These are phyloP conservation scores for Termitomyces sp. DNA, from an alignment of 768 basidiomycete genomes.

Conservation along the genomic window DNA sequence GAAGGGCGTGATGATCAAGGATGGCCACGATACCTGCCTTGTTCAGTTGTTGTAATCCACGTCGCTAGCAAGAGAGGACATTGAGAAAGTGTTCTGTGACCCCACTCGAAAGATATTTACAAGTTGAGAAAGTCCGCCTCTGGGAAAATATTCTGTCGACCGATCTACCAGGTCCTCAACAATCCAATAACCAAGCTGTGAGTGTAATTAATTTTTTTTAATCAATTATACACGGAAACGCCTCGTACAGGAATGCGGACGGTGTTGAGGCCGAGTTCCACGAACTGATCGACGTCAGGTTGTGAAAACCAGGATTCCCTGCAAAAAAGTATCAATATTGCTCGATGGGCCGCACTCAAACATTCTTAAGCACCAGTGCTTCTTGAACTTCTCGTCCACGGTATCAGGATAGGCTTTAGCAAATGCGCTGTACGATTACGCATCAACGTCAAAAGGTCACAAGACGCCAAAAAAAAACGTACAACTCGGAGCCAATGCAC, in stretches of 20 bases:
- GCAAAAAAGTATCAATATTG: background rate
- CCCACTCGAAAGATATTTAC: conserved; percentile 36
- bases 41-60: conserved; percentile 59
- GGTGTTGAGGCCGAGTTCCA: conserved; percentile 62
- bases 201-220: background rate
- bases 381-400: conserved; percentile 55
- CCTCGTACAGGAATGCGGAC: conserved; percentile 69
- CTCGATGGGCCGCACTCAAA: background rate
- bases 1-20: conserved; percentile 66
- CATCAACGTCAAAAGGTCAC: background rate
- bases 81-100: background rate
- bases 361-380: conserved; percentile 65
- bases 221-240: background rate
- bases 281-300: conserved; percentile 54
- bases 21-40: conserved; percentile 65
- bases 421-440: conserved; percentile 45
- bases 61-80: conserved; percentile 39
- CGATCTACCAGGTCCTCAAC: conserved; percentile 70
- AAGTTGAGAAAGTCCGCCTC: conserved; percentile 65
- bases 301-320: conserved; percentile 76
- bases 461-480: conserved; percentile 14
- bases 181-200: conserved; percentile 80
- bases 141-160: conserved; percentile 58
- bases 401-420: conserved; percentile 57
- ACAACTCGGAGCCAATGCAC: conserved; percentile 75